phyloP scores from a whole-genome alignment of 1,284 basidiomycete genomes.

The Rhodotorula sp. region DNA sequence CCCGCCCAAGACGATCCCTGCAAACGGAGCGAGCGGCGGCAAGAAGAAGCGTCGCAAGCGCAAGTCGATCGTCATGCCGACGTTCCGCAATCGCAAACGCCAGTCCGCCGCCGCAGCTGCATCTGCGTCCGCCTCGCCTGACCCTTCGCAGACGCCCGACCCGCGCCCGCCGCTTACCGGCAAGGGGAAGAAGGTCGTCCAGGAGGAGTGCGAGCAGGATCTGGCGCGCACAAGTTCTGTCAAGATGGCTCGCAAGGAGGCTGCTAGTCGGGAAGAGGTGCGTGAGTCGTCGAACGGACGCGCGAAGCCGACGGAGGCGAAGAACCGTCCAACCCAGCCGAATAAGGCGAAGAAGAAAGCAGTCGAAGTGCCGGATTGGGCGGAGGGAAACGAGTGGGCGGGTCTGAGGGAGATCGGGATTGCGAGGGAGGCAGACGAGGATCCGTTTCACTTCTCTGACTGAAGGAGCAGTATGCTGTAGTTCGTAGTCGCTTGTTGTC shows the following conservation, averaged over 20 bases:
- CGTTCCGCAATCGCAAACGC: neutral
- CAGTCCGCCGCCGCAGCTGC: neutral
- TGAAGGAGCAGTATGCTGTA: neutral
- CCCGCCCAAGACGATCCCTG: neutral
- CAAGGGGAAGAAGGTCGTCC: no score
- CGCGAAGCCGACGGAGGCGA: no score
- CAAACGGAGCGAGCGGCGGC: neutral
- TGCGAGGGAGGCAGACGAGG: conserved; percentile 7
- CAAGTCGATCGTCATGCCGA: conserved; percentile 9
- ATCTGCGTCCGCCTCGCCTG: neutral
- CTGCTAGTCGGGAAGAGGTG: neutral
- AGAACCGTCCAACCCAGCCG: no score
- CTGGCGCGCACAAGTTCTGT: neutral
- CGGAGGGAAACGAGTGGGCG: conserved; percentile 1
- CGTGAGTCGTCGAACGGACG: no score
- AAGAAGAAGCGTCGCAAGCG: conserved; percentile 11
- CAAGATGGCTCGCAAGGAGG: neutral
- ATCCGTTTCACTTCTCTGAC: neutral
- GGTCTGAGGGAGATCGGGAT: neutral
- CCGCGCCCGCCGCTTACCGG: neutral
- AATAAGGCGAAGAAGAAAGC: no score
- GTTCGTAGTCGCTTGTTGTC: neutral
- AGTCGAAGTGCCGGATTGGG: neutral
- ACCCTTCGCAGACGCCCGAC: neutral
- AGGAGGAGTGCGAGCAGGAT: no score